Base-by-base conservation (phyloP, 176 grass and related monocot genomes). In the Carex kokanica region DNA sequence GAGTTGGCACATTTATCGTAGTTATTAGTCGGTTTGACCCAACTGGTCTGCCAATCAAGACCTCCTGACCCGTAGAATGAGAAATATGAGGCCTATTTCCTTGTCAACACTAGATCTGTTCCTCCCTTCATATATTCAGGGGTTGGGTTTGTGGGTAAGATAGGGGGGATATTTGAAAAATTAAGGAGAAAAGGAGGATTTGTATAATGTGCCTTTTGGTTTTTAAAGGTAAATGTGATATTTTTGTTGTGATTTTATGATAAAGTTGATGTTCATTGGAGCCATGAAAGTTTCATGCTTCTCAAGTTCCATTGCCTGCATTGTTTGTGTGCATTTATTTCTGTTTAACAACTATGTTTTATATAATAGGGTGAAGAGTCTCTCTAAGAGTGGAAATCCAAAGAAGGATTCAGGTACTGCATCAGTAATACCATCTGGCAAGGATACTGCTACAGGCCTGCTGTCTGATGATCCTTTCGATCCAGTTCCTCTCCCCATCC, bases 331-430 rank as follows among this genome's bases (percentile, higher is more conserved):
- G 73, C 73, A 78, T 25, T 53, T 78, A 21, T 78, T 78, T 54
- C 4, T 55, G 2, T 64, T 80, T 34, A 56, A 81, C 57, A 14
- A 20, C 45, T 21, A 11, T 63, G 29, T 81, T 63, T 24, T 63
- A 12, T 61, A 52, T 74, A 83, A 86, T 77, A 99, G 96, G 91
- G 96, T 99, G 58, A 99, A 99, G 91, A 99, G 96, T 92, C 96
- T 99, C 58, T 99, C 96, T 53, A 99, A 93, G 80, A 85, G 93
- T 32, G 85, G 89, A 32, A 99, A 91, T 86, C 64, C 93, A 64
- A 98, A 85, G 84, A 99, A 95, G 84, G 96, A 99, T 15, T 93
- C 90, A 49, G 58, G 78, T 47, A 41, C 64, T 74, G 89, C 38
- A 64, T 78, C 85, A 81, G 79, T 83, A 55, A 83, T 84, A 60